Evolutionary conservation across 352 stramenopile species (phyloP).

Genomic region (Globisporangium alternatum): DNA sequence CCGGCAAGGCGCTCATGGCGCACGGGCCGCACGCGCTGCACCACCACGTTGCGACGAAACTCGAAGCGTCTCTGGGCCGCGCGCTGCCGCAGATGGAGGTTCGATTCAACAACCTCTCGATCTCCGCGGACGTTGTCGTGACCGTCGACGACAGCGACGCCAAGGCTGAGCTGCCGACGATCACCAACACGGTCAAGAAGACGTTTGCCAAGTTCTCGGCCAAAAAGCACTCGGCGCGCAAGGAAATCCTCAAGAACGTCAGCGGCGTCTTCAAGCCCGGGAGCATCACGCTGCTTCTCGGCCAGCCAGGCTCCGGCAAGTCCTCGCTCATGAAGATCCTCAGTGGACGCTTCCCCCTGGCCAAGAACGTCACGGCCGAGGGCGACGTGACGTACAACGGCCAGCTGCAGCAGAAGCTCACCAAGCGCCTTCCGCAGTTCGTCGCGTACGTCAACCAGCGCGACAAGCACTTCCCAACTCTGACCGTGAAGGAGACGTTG

Average conservation of each 20-base stretch:
- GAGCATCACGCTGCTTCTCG: conserved; percentile 48
- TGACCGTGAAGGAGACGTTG: conserved; percentile 50
- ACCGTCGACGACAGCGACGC: background rate
- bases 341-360: conserved; percentile 30
- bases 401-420: conserved; percentile 10
- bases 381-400: conserved; percentile 49
- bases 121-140: conserved; percentile 16
- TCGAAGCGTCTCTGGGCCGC: conserved; percentile 28
- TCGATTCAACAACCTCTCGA: conserved; percentile 26
- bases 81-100: conserved; percentile 43
- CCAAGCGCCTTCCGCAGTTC: conserved; percentile 45
- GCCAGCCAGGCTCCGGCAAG: conserved; percentile 44
- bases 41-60: conserved; percentile 22
- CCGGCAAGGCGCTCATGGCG: conserved; percentile 29
- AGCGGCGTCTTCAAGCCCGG: conserved; percentile 39
- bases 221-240: conserved; percentile 31
- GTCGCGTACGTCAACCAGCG: conserved; percentile 42
- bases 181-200: conserved; percentile 24
- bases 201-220: conserved; percentile 14
- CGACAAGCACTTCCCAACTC: conserved; percentile 41
- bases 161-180: conserved; percentile 20
- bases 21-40: conserved; percentile 30
- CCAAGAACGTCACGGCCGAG: conserved; percentile 30
- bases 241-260: conserved; percentile 39
- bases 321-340: conserved; percentile 55